Conservation (phyloP, 805 yeast species). For the Hanseniaspora valbyensis region DNA sequence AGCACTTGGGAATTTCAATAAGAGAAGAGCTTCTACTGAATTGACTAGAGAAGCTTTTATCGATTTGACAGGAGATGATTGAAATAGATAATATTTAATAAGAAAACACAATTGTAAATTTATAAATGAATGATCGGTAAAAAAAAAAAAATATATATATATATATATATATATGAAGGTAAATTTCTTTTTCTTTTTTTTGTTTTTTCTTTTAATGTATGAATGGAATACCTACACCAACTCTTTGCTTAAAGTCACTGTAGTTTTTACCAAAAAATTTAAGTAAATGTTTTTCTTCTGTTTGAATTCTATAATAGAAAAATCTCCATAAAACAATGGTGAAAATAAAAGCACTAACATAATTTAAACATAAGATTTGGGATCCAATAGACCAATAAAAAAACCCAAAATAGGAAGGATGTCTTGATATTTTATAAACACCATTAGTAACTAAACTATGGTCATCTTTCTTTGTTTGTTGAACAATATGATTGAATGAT, state of each 20-base stretch:
- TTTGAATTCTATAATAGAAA: constrained; percentile 53
- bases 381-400: constrained; percentile 89
- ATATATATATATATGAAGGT: too few species aligned
- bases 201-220: constrained; percentile 31
- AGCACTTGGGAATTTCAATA: not conserved
- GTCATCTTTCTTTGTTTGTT: constrained; percentile 36
- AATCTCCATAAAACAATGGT: constrained; percentile 51
- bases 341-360: constrained; percentile 47
- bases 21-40: not conserved
- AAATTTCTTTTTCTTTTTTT: too few species aligned
- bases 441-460: constrained; percentile 70
- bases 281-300: constrained; percentile 57
- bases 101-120: too few species aligned
- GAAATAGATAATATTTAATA: too few species aligned
- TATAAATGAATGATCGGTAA: not conserved
- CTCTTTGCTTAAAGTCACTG: constrained; percentile 36
- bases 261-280: constrained; percentile 66
- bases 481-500: constrained; percentile 76
- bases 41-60: not conserved
- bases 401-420: constrained; percentile 87
- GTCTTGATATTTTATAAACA: constrained; percentile 55
- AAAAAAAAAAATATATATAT: not conserved
- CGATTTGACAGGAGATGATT: constrained; percentile 9
- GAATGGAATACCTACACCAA: constrained; percentile 58
- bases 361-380: constrained; percentile 60